Base-by-base conservation (phyloP, 768 basidiomycete species). In the Tricholoma saponaceum region DNA sequence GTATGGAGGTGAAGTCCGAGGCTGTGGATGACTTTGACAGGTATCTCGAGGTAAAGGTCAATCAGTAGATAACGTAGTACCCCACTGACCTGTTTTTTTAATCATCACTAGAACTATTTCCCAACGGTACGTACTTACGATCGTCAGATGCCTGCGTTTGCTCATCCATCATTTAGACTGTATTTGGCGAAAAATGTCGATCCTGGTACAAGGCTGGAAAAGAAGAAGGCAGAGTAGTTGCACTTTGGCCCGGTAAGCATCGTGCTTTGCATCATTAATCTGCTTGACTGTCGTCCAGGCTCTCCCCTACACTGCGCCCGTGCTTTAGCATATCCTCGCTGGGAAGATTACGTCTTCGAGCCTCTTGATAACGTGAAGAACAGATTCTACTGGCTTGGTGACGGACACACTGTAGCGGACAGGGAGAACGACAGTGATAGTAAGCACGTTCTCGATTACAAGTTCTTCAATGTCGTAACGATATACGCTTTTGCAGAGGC, bases 131-230 rank as follows among this genome's bases (percentile, higher is more conserved):
- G 70, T 59, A 6, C n/a, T 18, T 33, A 18, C 9, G 8, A 14
- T 33, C 44, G 26, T 22, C 16, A n/a, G 16, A 28, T 49, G 47
- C 16, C 26, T 28, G 14, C 51, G 3, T 13, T 13, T 49, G 18
- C n/a, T 37, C 39, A 35, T 28, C 4, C 20, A n/a, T 14, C 26
- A 25, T 33, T 9, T 54, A 84, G 81, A 85, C 83, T 4, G 83
- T 86, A 2, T 86, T 80, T 65, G 75, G 78, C 33, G 75, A 78
- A 49, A 80, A 80, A 60, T 86, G 84, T 61, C 70, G 77, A 12
- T 83, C 83, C 28, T 88, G 86, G 85, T 87, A 86, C 64, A 86
- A 86, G 64, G 72, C 70, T 44, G 84, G 83, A 4, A 80, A 79
- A 59, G 79, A 79, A 59, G 81, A 83, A 67, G 84, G 85, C 1